Conservation (phyloP, 371 early-diverging fungal genomes). For the Chytridium lagenaria region DNA sequence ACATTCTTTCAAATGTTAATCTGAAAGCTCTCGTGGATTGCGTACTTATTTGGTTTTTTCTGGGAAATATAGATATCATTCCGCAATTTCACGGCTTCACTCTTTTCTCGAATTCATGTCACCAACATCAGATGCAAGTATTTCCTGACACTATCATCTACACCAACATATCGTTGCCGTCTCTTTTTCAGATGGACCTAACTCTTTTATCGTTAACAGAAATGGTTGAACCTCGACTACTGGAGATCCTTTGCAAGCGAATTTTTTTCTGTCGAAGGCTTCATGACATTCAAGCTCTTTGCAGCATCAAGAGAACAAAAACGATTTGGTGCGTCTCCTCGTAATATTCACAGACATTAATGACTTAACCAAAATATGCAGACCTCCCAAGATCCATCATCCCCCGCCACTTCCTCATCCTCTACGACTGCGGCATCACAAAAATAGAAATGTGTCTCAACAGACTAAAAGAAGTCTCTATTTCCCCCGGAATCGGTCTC, state of each 20-base stretch:
- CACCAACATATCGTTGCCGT: too few species aligned
- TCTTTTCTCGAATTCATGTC: constrained; percentile 8
- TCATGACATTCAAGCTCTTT: constrained; percentile 12
- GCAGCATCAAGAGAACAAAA: constrained; percentile 1
- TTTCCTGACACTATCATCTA: too few species aligned
- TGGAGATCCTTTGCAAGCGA: background rate
- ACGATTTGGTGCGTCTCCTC: constrained; percentile 16
- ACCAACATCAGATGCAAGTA: background rate
- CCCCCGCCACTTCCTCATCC: constrained; percentile 10
- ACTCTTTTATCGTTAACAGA: background rate
- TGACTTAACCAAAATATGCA: background rate
- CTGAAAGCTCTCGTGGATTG: too few species aligned
- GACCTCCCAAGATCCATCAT: constrained; percentile 9
- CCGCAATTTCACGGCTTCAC: background rate
- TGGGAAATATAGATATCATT: background rate
- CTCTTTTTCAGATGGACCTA: too few species aligned
- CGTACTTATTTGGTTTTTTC: too few species aligned
- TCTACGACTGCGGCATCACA: constrained; percentile 1
- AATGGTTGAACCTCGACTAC: background rate
- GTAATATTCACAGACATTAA: background rate
- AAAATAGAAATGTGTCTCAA: background rate
- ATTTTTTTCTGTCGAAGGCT: background rate
- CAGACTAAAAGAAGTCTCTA: background rate
- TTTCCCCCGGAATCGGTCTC: background rate
- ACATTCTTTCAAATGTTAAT: too few species aligned